Evolutionary conservation across 768 basidiomycete genomes (phyloP).

Genomic region (Punctularia strigosozonata): DNA sequence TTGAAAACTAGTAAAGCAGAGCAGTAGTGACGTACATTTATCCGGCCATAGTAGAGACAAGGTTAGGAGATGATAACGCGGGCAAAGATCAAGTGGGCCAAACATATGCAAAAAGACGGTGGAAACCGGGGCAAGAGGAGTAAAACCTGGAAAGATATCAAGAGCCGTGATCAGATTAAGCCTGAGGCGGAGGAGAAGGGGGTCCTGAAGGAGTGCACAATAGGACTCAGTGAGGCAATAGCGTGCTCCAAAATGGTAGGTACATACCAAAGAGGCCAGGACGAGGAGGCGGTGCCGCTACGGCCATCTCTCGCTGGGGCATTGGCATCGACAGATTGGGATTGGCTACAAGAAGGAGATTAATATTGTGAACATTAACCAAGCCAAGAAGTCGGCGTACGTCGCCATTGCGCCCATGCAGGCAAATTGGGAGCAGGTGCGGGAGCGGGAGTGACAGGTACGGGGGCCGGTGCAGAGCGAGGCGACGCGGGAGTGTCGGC

Average conservation of each 20-base stretch:
- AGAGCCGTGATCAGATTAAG: no score
- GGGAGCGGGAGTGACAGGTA: no score
- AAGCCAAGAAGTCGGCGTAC: constrained; percentile 27
- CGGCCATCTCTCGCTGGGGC: constrained; percentile 20
- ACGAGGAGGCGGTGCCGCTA: constrained; percentile 37
- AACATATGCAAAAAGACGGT: no score
- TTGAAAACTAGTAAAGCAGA: no score
- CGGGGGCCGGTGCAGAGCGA: constrained; percentile 29
- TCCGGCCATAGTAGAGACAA: no score
- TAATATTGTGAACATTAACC: constrained; percentile 1
- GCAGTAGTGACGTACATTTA: no score
- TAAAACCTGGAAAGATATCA: no score
- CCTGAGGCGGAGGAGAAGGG: constrained; percentile 18
- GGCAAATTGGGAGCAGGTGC: constrained; percentile 44
- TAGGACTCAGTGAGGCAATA: not conserved
- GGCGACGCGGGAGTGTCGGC: constrained; percentile 25
- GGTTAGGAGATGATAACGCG: no score
- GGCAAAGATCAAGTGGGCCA: no score
- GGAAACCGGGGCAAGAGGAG: no score
- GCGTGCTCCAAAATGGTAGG: not conserved
- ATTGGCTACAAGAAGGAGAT: constrained; percentile 35
- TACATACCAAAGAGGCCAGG: constrained; percentile 56
- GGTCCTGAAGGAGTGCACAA: constrained; percentile 12
- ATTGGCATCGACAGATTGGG: constrained; percentile 41
- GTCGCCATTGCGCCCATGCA: constrained; percentile 83